Percentiles rank a stretch among this genome's conserved stretches.
phyloP scores from a whole-genome alignment of 345 rosid genomes.

The Euphorbia peplus region DNA sequence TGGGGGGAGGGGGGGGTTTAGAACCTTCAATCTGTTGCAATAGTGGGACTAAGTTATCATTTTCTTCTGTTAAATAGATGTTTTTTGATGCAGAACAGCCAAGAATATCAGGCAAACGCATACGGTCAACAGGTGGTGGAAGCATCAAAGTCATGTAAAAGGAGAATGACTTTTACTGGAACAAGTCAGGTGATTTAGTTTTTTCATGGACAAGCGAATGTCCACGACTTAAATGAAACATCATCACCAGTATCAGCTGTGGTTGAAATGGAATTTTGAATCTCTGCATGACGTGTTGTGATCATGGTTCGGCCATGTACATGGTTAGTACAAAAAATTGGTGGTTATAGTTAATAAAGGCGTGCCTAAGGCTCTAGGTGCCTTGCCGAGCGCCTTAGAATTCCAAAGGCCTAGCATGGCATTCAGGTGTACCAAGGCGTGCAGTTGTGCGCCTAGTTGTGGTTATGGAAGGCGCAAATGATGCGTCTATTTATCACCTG shows the following conservation, averaged over 20 bases:
- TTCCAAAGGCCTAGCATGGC: no score
- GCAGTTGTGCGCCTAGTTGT: no score
- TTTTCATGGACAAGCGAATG: slow-evolving; percentile 7
- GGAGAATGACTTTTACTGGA: slow-evolving; percentile 9
- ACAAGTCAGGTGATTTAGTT: slow-evolving; percentile 15
- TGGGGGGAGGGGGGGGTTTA: no score
- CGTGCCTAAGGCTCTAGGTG: no score
- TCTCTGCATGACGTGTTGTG: slow-evolving; percentile 23
- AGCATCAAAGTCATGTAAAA: neutral
- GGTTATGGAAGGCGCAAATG: no score
- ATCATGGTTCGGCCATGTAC: no score
- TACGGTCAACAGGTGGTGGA: slow-evolving; percentile 23
- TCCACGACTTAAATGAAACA: slow-evolving; percentile 1
- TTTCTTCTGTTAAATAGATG: slow-evolving; percentile 9
- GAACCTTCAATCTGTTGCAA: slow-evolving; percentile 12
- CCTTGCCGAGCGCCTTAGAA: no score
- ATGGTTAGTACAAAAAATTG: no score
- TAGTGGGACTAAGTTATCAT: slow-evolving; percentile 12
- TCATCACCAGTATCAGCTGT: neutral
- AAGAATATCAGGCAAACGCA: slow-evolving; percentile 24
- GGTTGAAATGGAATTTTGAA: slow-evolving; percentile 11
- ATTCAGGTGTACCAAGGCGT: no score
- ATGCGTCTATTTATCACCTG: no score
- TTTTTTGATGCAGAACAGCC: slow-evolving; percentile 15
- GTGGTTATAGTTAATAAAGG: no score